Evolutionary conservation across 2,329 filamentous ascomycete genomes (phyloP).

Genomic region (Immersiporthe knoxdaviesiana): DNA sequence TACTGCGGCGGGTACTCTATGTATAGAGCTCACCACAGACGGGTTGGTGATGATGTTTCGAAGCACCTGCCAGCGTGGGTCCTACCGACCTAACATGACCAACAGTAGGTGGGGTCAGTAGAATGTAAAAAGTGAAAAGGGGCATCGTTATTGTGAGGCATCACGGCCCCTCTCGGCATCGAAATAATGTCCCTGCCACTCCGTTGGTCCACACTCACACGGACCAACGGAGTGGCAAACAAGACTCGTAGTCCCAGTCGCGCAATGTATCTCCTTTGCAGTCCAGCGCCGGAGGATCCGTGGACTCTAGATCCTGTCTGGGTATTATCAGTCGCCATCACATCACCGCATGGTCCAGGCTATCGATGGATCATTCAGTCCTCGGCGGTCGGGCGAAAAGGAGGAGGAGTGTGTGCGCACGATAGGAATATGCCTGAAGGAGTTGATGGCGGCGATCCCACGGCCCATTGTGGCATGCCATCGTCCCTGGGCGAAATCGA

Average conservation of each 20-base stretch:
- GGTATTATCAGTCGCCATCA: neutral
- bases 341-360: neutral
- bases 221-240: neutral
- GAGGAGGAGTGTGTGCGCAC: neutral
- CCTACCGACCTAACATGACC: neutral
- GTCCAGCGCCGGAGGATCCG: neutral
- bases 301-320: neutral
- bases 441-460: slow-evolving; percentile 10
- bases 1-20: neutral
- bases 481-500: neutral
- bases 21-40: neutral
- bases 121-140: neutral
- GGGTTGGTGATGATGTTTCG: neutral
- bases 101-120: neutral
- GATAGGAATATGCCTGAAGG: slow-evolving; percentile 8
- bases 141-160: neutral
- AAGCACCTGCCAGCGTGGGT: neutral
- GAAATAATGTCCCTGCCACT: neutral
- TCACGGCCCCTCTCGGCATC: neutral
- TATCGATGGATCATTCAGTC: no score
- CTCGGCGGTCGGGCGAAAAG: neutral
- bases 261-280: neutral
- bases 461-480: neutral
- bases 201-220: neutral
- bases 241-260: neutral